A percentile compares a stretch with the other conserved stretches of the same genome.
These are phyloP conservation scores for Fusarium sulawesiense DNA, from an alignment of 2,329 filamentous ascomycete genomes.

Conservation along the genomic window DNA sequence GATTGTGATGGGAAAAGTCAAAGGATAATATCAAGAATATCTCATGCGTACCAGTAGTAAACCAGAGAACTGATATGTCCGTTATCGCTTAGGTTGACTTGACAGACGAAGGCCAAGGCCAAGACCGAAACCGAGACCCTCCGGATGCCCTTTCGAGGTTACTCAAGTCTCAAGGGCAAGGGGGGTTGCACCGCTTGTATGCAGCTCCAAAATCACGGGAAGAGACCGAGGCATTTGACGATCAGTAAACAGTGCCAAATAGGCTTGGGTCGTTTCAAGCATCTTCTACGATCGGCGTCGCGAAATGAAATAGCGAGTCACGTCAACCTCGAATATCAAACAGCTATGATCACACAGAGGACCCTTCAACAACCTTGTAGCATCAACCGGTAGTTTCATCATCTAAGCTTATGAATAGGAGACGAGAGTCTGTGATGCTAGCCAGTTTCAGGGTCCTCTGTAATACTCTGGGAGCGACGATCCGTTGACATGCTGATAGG, in stretches of 20 bases:
- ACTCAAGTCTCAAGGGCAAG: slow-evolving; percentile 4
- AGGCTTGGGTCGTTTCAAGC: slow-evolving; percentile 30
- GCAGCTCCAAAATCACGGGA: slow-evolving; percentile 27
- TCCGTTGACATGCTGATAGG: slow-evolving; percentile 19
- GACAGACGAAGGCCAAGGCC: neutral
- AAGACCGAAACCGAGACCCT: slow-evolving; percentile 25
- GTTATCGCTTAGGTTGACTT: slow-evolving; percentile 15
- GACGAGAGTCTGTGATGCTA: slow-evolving; percentile 1
- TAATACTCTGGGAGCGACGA: slow-evolving; percentile 5
- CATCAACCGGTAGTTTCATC: slow-evolving; percentile 12
- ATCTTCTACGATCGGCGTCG: slow-evolving; percentile 30
- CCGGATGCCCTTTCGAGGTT: slow-evolving; percentile 24
- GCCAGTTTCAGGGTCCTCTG: slow-evolving; percentile 23
- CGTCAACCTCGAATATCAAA: slow-evolving; percentile 15
- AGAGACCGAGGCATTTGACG: slow-evolving; percentile 37
- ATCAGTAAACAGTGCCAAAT: slow-evolving; percentile 28
- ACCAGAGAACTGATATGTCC: slow-evolving; percentile 33
- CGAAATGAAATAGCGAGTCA: slow-evolving; percentile 30
- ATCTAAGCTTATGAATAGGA: slow-evolving; percentile 4
- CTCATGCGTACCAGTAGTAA: slow-evolving; percentile 2
- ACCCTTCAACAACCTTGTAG: neutral
- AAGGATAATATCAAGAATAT: neutral
- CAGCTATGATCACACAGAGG: slow-evolving; percentile 11
- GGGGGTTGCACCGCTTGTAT: slow-evolving; percentile 27
- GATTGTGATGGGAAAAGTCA: neutral